Conservation (phyloP, 148 eudicot genomes). For the Beta vulgaris region DNA sequence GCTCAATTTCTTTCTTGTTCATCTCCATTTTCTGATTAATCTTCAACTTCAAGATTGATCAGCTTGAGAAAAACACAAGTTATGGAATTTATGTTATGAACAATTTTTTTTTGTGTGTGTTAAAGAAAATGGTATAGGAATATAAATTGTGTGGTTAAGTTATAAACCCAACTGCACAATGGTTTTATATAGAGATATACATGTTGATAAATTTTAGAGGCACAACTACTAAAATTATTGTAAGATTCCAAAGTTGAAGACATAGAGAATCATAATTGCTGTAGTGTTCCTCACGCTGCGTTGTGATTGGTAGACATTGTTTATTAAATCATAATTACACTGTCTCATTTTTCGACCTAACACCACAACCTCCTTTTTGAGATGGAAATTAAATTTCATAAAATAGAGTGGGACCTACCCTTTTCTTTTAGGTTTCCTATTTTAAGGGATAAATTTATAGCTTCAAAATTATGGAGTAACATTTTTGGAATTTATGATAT, state of each 20-base stretch:
- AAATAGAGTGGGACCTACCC: too few relatives aligned
- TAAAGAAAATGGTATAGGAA: background rate
- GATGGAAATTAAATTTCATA: background rate
- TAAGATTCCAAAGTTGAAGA: conserved; percentile 22
- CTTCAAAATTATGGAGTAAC: too few relatives aligned
- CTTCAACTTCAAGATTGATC: background rate
- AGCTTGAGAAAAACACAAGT: background rate
- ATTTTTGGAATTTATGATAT: too few relatives aligned
- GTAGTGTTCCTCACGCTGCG: conserved; percentile 25
- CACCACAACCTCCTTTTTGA: background rate
- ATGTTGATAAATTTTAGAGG: background rate
- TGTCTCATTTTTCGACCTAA: conserved; percentile 25
- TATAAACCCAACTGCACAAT: background rate
- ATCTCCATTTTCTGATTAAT: conserved; percentile 27
- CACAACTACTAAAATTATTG: conserved; percentile 6
- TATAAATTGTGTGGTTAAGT: conserved; percentile 6
- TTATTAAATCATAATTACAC: conserved; percentile 19
- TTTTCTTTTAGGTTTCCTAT: too few relatives aligned
- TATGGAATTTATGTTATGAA: too few relatives aligned
- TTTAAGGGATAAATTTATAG: too few relatives aligned
- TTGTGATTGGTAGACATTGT: conserved; percentile 24
- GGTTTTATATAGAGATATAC: conserved; percentile 20
- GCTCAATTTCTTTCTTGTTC: conserved; percentile 29
- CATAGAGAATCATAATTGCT: conserved; percentile 30
- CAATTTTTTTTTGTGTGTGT: background rate